Evolutionary conservation across 169 alveolate genomes (phyloP), one percentile per base, ranked within the genome.

Genomic region (Plasmodium coatneyi): DNA sequence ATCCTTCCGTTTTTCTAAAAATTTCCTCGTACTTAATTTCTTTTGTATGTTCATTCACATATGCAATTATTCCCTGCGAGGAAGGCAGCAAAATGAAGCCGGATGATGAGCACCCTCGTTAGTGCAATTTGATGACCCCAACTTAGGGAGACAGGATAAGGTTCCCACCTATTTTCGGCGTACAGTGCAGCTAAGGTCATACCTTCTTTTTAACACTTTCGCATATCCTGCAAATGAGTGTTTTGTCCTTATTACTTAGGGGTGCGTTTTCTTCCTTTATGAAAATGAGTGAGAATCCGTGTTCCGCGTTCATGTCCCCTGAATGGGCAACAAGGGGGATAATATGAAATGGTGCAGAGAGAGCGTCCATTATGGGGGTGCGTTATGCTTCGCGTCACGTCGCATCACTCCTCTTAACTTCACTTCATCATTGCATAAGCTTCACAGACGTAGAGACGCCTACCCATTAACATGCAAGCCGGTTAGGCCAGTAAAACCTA

Each of bases 121-220:
- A 66, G 30, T 66, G 14, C 14, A 22, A 66, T 25, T 3, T 66
- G 36, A 66, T 28, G 30, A 49, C 16, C 76, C 36, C 2, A 66
- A 66, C 16, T 1, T 19, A 7, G 76, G 36, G 76, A 66, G 41
- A 66, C 36, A 66, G 30, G 41, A 28, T 66, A 22, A 12, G 76
- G 9, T 80, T 80, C 14, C 71, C 25, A 28, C 12, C 3, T 80
- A 0, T 3, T 80, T 6, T 6, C 25, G 10, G 10, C 4, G 32
- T 28, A 16, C 28, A 43, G 19, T 32, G 60, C 39, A 76, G 36
- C 32, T 36, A 25, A 36, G 32, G 39, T 70, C 41, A 80, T 91
- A 91, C 95, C 66, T 82, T 60, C 28, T 91, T 91, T 82, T 71
- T 91, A 91, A 82, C 92, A 71, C 95, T 78, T 74, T 91, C 95